These are phyloP conservation scores for Lactuca sativa DNA, from an alignment of 129 eudicot species.

Conservation along the genomic window DNA sequence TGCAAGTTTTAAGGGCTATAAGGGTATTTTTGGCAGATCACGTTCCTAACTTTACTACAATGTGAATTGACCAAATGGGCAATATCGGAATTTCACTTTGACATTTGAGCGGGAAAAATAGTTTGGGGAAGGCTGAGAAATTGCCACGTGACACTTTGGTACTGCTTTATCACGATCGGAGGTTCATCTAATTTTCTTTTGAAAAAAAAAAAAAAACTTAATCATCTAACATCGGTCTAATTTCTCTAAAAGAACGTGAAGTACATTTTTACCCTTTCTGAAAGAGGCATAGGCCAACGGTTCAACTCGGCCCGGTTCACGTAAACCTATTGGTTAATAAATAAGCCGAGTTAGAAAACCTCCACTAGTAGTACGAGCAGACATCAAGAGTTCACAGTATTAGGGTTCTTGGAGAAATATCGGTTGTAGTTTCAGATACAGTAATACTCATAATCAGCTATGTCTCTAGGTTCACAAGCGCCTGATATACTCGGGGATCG, in stretches of 20 bases:
- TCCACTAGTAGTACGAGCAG: background rate
- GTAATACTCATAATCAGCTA: conserved; percentile 24
- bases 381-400: conserved; percentile 5
- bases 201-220: no score
- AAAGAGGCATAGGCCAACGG: background rate
- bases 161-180: no score
- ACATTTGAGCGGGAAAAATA: no score
- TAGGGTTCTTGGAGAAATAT: conserved; percentile 31
- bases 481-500: conserved; percentile 93
- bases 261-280: background rate
- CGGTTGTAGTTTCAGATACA: conserved; percentile 4
- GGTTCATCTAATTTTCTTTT: no score
- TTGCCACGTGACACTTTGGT: no score
- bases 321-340: background rate
- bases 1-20: no score
- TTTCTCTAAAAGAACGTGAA: background rate
- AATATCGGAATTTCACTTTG: no score
- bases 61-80: no score
- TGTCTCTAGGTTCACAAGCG: conserved; percentile 52
- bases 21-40: no score
- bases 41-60: no score
- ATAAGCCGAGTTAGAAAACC: conserved; percentile 29
- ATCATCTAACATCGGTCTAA: no score
- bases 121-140: no score
- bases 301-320: conserved; percentile 18